Percentiles rank a stretch among this genome's conserved stretches.
Conservation (phyloP, 2,329 filamentous ascomycete genomes). For the Clarireedia homoeocarpa region DNA sequence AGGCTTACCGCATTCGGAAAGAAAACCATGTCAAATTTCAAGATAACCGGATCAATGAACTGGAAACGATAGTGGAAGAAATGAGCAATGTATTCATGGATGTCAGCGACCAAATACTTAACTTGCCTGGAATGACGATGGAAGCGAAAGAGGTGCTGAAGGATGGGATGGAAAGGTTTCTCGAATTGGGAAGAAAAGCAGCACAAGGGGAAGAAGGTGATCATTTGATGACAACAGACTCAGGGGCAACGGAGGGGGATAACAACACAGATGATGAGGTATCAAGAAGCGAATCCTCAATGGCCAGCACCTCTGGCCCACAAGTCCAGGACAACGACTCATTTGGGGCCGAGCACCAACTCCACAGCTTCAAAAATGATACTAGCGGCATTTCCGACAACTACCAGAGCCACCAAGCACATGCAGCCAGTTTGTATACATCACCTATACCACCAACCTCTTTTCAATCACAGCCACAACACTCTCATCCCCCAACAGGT, state of each 20-base stretch:
- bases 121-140: background rate
- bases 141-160: slow-evolving; percentile 4
- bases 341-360: no score
- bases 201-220: background rate
- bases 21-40: slow-evolving; percentile 8
- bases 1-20: slow-evolving; percentile 12
- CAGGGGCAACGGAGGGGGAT: background rate
- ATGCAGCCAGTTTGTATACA: no score
- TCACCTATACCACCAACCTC: no score
- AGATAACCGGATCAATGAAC: slow-evolving; percentile 8
- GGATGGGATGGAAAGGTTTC: slow-evolving; percentile 9
- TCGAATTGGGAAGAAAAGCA: slow-evolving; percentile 2
- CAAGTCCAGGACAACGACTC: no score
- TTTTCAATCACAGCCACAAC: no score
- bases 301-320: no score
- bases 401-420: no score
- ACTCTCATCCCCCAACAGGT: no score
- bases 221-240: background rate
- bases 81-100: slow-evolving; percentile 14
- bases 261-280: background rate
- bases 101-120: slow-evolving; percentile 11
- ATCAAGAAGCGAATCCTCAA: no score
- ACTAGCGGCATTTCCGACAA: no score
- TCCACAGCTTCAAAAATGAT: no score
- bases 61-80: slow-evolving; percentile 15